Evolutionary conservation across 2,329 filamentous ascomycete genomes (phyloP), one percentile per base, ranked within the genome.

Genomic region (Stylonectria norvegica): DNA sequence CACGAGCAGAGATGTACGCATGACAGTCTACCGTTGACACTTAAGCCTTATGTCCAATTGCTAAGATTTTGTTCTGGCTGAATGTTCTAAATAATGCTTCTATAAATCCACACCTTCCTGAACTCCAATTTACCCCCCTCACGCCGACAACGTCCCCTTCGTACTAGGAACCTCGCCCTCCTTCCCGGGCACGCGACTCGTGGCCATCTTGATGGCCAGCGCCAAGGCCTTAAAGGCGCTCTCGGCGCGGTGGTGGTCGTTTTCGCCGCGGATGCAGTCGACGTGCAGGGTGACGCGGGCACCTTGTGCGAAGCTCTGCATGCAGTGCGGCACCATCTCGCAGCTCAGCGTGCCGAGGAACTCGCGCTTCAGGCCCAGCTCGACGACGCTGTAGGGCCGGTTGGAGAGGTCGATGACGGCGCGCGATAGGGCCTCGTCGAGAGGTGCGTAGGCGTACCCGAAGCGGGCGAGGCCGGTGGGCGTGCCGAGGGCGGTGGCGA

Each of bases 151-250:
- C 22, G 95, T 95, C 9, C 91, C 91, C 78, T 97, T 97, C 7
- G 91, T 97, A 70, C 90, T 96, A 38, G 90, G 87, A 18, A 97
- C 83, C 73, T 98, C 93, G 3, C 89, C 89, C 67, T 94, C 89
- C 62, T 85, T 84, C 9, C 88, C 89, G 29, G 80, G 78, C 20
- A 91, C 81, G 54, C 81, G 76, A 36, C 78, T 76, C 34, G 83
- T 91, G 8, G 93, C 93, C 64, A 78, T 78, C 55, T 85, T 77
- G 40, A 94, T 76, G 6, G 93, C 93, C 31, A 96, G 81, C 0
- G 93, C 93, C 52, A 97, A 68, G 33, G 93, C 93, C 78, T 98
- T 98, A 69, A 98, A 96, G 12, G 91, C 93, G 63, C 86, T 93
- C 78, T 97, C 93, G 8, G 93, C 90, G 43, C 90, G 76, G 71